Base-by-base conservation (phyloP, 768 basidiomycete species). In the Podaxis sp. region DNA sequence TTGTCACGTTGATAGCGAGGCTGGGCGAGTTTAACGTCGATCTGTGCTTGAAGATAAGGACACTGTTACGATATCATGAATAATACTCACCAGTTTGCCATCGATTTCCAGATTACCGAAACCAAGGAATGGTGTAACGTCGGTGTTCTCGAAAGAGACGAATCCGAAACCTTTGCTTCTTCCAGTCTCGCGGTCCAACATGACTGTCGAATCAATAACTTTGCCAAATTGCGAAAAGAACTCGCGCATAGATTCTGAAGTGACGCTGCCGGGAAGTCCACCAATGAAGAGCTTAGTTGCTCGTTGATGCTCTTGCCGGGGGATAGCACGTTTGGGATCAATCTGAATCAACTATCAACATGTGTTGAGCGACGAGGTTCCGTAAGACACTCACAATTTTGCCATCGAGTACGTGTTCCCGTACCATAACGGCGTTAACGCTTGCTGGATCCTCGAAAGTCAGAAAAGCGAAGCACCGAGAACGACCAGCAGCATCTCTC, bases 261-360 rank as follows among this genome's bases (percentile, higher is more conserved):
- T 98, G 37, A 98, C 95, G 59, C 88, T 88, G 17, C 91, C 89
- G 2, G 96, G 91, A 1, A 99, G 82, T 22, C 96, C 94, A 49
- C 97, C 96, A 37, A 99, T 96, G 72, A 99, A 99, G 50, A 98
- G 79, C 71, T 98, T 98, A 22, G 94, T 94, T 9, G 93, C 93
- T 11, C 91, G 84, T 66, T 93, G 90, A 69, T 97, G 96, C 64
- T 98, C 97, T 73, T 96, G 92, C 64, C 96, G 85, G 9, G 97
- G 97, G 66, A 98, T 97, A 2, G 97, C 97, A 59, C 96, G 88
- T 78, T 99, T 99, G n/a, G 97, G 97, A 71, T 99, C 97, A 73
- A 99, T 99, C 96, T 99, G 72, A 36, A 66, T 54, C 50, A 61
- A 43, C 50, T n/a, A 63, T 61, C 46, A 63, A 52, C 33, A 37